These are phyloP conservation scores for Thuja plicata DNA, from an alignment of 83 land plant genomes.

Conservation along the genomic window DNA sequence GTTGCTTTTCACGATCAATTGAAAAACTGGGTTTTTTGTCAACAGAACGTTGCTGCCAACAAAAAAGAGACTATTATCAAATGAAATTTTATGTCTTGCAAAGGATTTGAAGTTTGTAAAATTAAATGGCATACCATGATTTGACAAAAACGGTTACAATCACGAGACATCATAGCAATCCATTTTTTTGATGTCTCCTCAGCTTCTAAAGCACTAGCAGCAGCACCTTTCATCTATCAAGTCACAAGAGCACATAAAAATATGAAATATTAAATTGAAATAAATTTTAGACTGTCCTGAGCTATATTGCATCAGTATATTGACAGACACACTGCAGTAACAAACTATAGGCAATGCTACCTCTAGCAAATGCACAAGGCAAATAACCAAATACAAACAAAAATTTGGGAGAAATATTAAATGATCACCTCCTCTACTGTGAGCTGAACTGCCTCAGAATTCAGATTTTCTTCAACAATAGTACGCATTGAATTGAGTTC, in stretches of 20 bases:
- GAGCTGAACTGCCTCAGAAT: conserved; percentile 14
- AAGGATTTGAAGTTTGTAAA: neutral
- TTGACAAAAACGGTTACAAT: conserved; percentile 73
- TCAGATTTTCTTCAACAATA: conserved; percentile 38
- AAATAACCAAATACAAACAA: neutral
- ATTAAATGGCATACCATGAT: conserved; percentile 46
- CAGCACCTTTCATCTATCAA: conserved; percentile 39
- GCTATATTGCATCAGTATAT: neutral
- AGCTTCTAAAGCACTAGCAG: conserved; percentile 33
- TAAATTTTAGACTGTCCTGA: neutral
- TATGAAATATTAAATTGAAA: neutral
- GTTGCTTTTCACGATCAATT: conserved; percentile 17
- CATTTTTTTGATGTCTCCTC: conserved; percentile 42
- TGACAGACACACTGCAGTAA: neutral
- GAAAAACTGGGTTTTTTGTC: neutral
- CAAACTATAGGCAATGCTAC: neutral
- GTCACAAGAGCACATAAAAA: neutral
- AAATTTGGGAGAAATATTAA: neutral
- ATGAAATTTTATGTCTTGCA: neutral
- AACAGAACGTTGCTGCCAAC: neutral
- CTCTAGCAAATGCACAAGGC: neutral
- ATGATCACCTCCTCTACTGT: conserved; percentile 44
- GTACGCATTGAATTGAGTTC: conserved; percentile 50
- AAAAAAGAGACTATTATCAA: neutral
- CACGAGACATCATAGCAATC: conserved; percentile 61